These are phyloP conservation scores for Akebia trifoliata DNA, from an alignment of 164 flowering plant species.

Conservation along the genomic window DNA sequence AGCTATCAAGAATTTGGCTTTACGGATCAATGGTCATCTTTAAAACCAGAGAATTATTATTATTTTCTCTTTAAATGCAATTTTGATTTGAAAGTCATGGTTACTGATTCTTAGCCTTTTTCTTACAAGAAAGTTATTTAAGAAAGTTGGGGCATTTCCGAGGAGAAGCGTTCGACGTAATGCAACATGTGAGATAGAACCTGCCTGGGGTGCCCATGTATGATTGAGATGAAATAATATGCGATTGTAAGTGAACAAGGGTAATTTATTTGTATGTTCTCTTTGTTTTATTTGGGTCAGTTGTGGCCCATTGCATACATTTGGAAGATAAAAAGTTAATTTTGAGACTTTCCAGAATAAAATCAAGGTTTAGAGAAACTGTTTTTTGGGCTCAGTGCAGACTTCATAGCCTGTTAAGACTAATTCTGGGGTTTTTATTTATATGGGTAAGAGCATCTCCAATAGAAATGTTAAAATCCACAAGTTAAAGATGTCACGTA, in stretches of 20 bases:
- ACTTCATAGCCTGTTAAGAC: no score
- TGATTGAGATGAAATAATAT: neutral
- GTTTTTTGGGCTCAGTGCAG: no score
- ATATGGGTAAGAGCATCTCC: no score
- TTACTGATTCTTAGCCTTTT: neutral
- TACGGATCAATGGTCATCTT: neutral
- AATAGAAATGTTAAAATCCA: no score
- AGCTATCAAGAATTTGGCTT: neutral
- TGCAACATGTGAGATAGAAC: neutral
- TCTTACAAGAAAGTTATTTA: neutral
- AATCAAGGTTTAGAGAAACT: no score
- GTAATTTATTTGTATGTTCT: neutral
- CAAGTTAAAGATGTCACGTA: no score
- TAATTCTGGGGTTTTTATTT: no score
- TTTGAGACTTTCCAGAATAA: no score
- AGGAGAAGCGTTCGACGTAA: no score
- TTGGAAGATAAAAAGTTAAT: no score
- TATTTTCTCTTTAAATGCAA: neutral
- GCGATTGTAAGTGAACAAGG: neutral
- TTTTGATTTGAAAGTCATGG: neutral
- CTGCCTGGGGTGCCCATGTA: neutral
- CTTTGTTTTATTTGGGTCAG: no score
- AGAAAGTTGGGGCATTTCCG: neutral
- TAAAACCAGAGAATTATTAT: neutral
- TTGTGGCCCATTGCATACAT: no score